Conservation (phyloP, 2,329 filamentous ascomycete species). For the Neocatenulostroma microsporum region DNA sequence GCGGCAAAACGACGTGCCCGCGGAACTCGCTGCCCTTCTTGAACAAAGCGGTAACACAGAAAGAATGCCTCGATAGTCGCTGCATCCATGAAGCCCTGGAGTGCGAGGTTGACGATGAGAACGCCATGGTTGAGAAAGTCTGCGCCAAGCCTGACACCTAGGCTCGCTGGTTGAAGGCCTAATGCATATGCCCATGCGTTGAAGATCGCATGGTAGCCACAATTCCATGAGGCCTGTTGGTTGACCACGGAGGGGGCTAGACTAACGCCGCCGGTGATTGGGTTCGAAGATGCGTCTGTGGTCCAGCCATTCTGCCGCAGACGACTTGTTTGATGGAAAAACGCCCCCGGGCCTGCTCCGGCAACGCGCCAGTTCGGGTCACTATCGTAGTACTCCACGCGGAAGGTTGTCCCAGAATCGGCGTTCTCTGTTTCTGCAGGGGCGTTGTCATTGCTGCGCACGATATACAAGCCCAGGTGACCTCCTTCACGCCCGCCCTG, state of each 20-base stretch:
- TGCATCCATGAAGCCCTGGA: conserved; percentile 8
- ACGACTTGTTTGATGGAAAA: too few species aligned
- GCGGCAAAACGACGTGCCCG: conserved; percentile 6
- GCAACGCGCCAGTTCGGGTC: not conserved
- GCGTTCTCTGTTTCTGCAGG: too few species aligned
- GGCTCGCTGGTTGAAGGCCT: conserved; percentile 4
- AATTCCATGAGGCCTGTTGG: conserved; percentile 7
- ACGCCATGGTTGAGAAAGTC: conserved; percentile 3
- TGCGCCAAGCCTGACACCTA: not conserved
- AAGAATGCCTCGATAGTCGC: conserved; percentile 10
- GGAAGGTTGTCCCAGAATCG: not conserved
- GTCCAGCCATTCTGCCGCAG: not conserved
- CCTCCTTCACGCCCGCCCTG: not conserved
- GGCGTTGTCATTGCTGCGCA: too few species aligned
- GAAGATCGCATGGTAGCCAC: conserved; percentile 10
- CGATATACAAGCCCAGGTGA: not conserved
- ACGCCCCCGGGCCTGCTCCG: not conserved
- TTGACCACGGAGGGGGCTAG: not conserved
- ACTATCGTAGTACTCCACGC: not conserved
- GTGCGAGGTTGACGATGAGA: conserved; percentile 7
- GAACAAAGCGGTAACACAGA: conserved; percentile 9
- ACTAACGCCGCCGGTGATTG: not conserved
- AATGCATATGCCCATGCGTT: conserved; percentile 12
- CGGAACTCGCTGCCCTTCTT: not conserved
- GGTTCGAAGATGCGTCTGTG: not conserved